Percentiles rank a stretch among this genome's conserved stretches.
phyloP scores from a whole-genome alignment of 1,139 yeast species.

The Hansenula sp. region DNA sequence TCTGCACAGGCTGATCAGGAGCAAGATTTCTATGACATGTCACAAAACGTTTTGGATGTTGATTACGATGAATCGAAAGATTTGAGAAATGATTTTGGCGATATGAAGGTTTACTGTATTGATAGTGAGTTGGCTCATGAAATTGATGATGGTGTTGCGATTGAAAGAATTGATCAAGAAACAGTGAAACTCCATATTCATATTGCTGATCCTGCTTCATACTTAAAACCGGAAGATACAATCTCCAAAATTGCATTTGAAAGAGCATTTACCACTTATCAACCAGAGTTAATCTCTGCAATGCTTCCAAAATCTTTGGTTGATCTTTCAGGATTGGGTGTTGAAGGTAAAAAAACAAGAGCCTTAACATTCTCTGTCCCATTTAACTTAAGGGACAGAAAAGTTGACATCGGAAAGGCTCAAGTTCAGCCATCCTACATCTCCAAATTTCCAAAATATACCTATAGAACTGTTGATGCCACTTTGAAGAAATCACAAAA shows the following conservation, averaged over 20 bases:
- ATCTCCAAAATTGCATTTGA: conserved; percentile 58
- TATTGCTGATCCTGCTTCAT: conserved; percentile 86
- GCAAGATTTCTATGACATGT: conserved; percentile 37
- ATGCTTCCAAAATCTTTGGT: conserved; percentile 70
- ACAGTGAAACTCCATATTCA: conserved; percentile 57
- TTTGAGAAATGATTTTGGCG: conserved; percentile 34
- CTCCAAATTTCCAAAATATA: conserved; percentile 40
- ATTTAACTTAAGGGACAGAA: conserved; percentile 29
- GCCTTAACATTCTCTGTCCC: conserved; percentile 44
- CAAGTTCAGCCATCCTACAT: conserved; percentile 37
- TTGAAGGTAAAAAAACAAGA: conserved; percentile 39
- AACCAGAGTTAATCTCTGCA: conserved; percentile 62
- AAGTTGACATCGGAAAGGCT: conserved; percentile 26
- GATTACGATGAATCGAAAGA: conserved; percentile 32
- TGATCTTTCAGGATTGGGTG: conserved; percentile 56
- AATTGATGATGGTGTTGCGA: conserved; percentile 88
- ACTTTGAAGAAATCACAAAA: conserved; percentile 25
- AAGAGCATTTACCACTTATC: conserved; percentile 67
- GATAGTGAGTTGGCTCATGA: conserved; percentile 82
- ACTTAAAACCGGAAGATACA: conserved; percentile 40
- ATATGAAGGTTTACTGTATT: conserved; percentile 71
- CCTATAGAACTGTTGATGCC: conserved; percentile 47
- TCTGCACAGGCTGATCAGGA: conserved; percentile 38
- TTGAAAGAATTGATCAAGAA: conserved; percentile 34
- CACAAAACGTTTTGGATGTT: conserved; percentile 16